phyloP scores from a whole-genome alignment of 441 rosid species.

The Francoa sonchifolia region DNA sequence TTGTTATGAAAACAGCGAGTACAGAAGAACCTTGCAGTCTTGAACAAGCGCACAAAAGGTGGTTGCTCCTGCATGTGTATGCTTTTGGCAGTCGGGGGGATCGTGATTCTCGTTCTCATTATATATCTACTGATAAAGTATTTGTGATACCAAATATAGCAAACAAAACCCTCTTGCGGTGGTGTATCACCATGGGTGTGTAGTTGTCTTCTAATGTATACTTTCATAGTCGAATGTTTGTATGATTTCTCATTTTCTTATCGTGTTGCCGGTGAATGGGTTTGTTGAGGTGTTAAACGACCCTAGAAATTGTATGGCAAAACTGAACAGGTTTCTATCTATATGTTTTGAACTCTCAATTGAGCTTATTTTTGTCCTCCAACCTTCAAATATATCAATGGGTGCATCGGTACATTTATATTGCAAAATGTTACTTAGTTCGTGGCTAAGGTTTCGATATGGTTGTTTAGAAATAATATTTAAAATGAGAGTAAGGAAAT shows the following conservation, averaged over 20 bases:
- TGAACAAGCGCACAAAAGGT: slow-evolving; percentile 84
- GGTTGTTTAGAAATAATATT: too few species aligned
- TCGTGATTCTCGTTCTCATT: slow-evolving; percentile 52
- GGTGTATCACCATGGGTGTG: slow-evolving; percentile 10
- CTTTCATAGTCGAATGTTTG: too few species aligned
- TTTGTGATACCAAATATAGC: slow-evolving; percentile 26
- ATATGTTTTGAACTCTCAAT: too few species aligned
- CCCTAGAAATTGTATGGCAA: neutral
- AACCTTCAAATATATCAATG: too few species aligned
- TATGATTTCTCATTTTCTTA: slow-evolving; percentile 5
- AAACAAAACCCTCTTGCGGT: slow-evolving; percentile 3
- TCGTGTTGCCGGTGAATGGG: slow-evolving; percentile 9
- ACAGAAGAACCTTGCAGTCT: slow-evolving; percentile 72
- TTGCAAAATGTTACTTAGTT: too few species aligned
- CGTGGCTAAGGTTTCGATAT: too few species aligned
- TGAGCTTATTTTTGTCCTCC: too few species aligned
- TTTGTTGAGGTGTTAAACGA: slow-evolving; percentile 6
- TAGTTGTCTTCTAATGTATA: slow-evolving; percentile 14
- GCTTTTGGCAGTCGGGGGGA: slow-evolving; percentile 65
- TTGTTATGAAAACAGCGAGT: slow-evolving; percentile 44
- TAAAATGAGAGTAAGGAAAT: too few species aligned
- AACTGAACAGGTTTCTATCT: too few species aligned
- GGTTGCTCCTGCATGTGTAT: slow-evolving; percentile 82
- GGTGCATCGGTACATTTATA: too few species aligned
- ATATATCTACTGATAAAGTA: slow-evolving; percentile 56